Base-by-base conservation (phyloP, 257 asterid genomes). In the Nicotiana tomentosiformis region DNA sequence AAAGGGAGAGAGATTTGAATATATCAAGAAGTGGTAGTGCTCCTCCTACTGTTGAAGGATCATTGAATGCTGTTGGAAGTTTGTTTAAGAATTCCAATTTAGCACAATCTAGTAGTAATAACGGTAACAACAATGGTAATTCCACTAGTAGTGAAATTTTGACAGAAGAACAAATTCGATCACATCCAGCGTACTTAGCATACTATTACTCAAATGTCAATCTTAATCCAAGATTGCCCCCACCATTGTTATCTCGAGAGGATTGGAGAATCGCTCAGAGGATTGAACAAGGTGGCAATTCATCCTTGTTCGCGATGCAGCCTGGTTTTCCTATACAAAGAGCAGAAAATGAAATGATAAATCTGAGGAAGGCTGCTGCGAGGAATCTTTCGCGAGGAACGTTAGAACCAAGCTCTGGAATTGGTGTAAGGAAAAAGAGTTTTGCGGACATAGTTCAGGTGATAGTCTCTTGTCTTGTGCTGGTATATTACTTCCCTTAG, bases 401-500 rank as follows among this genome's bases (percentile, higher is more conserved):
- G 30, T 87, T 88, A 80, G 85, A 83, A 16, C 84, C 91, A 10
- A 83, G 88, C 80, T 77, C 92, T 82, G 97, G 94, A 83, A 86
- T 91, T 90, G 92, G 93, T 11, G 85, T 18, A 46, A 88, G 94
- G 86, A 88, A 92, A 85, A 95, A 95, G 90, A 95, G 98, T 65
- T 93, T 95, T 82, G 98, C 97, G n/a, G 97, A 95, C 83, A 90
- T 93, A 35, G 87, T 93, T 57, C 98, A 94, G 97, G 97, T 94
- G 83, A 55, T 82, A 7, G 35, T 26, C 51, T 66, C 80, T 87
- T 49, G 17, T 35, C 43, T 57, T 62, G 64, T 85, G 66, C 58
- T 39, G 0, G 53, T 69, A 4, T 37, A 68, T 68, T 37, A 18
- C 10, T 30, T 68, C 35, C 29, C 72, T 10, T 18, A 16, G 51